Evolutionary conservation across 495 filamentous ascomycete species (phyloP).

Genomic region (Xylaria bambusicola): DNA sequence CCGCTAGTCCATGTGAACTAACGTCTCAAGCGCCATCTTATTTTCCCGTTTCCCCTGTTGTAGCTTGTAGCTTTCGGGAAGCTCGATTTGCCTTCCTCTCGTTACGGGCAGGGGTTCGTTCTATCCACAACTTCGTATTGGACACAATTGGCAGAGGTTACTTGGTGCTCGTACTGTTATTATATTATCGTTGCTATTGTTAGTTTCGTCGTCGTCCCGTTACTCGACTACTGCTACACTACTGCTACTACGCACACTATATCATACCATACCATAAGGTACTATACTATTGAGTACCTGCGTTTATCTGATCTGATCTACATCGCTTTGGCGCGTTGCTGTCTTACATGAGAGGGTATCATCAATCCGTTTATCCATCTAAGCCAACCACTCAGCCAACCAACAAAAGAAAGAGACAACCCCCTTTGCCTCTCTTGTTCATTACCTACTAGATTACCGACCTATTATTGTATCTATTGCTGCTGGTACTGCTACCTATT

Average conservation of each 20-base stretch:
- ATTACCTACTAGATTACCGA: conserved; percentile 17
- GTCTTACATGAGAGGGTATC: conserved; percentile 15
- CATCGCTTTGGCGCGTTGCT: background rate
- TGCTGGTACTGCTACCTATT: too few relatives aligned
- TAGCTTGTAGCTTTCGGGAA: conserved; percentile 9
- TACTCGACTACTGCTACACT: too few relatives aligned
- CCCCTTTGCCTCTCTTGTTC: conserved; percentile 7
- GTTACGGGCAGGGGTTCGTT: conserved; percentile 14
- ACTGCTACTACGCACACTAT: too few relatives aligned
- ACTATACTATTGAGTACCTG: too few relatives aligned
- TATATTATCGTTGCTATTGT: background rate
- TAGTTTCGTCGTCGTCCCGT: background rate
- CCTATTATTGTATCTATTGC: conserved; percentile 19
- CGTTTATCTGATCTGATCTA: conserved; percentile 3
- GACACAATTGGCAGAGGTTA: background rate
- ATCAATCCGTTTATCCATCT: too few relatives aligned
- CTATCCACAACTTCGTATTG: conserved; percentile 5
- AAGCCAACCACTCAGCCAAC: too few relatives aligned
- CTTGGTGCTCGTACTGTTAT: background rate
- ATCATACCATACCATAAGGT: too few relatives aligned
- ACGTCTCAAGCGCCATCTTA: conserved; percentile 3
- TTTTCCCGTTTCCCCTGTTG: background rate
- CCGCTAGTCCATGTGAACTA: conserved; percentile 1
- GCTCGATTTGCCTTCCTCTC: background rate
- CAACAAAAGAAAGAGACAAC: background rate